These are phyloP conservation scores for carrot (Daucus carota) DNA, from an alignment of 129 eudicot genomes.

Conservation along the genomic window DH1_v3.0 NC_030385.2:33523501-33524000, in stretches of 20 bases:
- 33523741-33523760: constrained; percentile 49
- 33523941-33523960: constrained; percentile 54
- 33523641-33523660: constrained; percentile 73
- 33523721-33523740: constrained; percentile 38
- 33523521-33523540: background rate
- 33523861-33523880: constrained; percentile 16
- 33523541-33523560: background rate
- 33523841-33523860: constrained; percentile 57
- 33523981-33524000: constrained; percentile 72
- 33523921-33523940: constrained; percentile 32
- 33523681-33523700: constrained; percentile 25
- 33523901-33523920: background rate
- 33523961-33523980: constrained; percentile 65
- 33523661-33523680: constrained; percentile 38
- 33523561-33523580: constrained; percentile 13
- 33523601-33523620: constrained; percentile 63
- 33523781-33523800: constrained; percentile 42
- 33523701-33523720: constrained; percentile 44
- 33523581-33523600: constrained; percentile 34
- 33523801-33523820: constrained; percentile 66
- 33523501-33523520: background rate
- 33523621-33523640: constrained; percentile 69
- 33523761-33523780: constrained; percentile 34
- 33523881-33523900: background rate
- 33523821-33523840: constrained; percentile 80